phyloP scores from a whole-genome alignment of 192 early-diverging fungal species.

The Linnemannia exigua region DNA sequence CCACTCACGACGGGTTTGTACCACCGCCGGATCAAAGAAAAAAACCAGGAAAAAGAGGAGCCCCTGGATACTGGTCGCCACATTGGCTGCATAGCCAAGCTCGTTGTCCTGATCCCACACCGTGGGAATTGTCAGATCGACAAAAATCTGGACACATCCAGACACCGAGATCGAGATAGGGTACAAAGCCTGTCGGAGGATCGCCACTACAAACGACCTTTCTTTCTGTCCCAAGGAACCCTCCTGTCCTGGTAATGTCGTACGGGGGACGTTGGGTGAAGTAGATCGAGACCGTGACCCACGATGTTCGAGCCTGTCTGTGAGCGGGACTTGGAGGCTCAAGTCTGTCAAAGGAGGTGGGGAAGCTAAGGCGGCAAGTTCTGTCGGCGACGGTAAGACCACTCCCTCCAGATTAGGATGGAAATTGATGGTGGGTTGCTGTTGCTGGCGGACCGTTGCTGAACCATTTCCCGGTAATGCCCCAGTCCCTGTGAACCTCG shows the following conservation, averaged over 20 bases:
- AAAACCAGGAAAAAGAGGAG: slow-evolving; percentile 52
- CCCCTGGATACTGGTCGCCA: slow-evolving; percentile 45
- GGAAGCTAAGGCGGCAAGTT: neutral
- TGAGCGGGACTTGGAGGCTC: neutral
- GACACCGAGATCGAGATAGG: slow-evolving; percentile 41
- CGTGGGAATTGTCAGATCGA: slow-evolving; percentile 21
- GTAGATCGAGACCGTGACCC: neutral
- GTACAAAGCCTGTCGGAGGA: slow-evolving; percentile 48
- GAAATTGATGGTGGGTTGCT: neutral
- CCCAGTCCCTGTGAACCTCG: neutral
- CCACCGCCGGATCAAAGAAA: slow-evolving; percentile 47
- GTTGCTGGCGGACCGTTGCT: neutral
- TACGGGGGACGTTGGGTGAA: neutral
- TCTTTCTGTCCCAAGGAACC: slow-evolving; percentile 13
- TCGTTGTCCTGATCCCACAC: neutral
- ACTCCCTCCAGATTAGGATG: slow-evolving; percentile 2
- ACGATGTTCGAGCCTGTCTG: neutral
- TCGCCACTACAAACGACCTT: slow-evolving; percentile 27
- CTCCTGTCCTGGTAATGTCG: neutral
- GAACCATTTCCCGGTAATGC: neutral
- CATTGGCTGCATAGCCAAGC: slow-evolving; percentile 21
- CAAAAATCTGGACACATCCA: slow-evolving; percentile 48
- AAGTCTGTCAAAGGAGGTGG: neutral
- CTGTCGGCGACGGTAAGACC: neutral
- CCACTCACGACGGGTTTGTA: slow-evolving; percentile 35